Base-by-base conservation (phyloP, 306 rosid genomes). In the Dicorynia guianensis region DNA sequence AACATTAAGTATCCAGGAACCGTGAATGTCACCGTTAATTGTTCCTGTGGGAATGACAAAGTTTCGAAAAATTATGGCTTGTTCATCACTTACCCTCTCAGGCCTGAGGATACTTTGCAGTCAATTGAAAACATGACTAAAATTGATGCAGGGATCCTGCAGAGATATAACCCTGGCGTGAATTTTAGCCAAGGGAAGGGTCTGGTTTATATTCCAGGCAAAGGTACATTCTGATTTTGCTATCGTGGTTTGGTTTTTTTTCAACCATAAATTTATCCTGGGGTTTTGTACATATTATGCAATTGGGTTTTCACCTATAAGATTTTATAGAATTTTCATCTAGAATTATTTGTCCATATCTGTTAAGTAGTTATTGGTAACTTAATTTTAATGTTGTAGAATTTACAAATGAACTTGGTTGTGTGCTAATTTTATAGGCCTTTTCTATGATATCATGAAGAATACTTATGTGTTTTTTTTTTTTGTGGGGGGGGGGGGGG, bases 41-140 rank as follows among this genome's bases (percentile, higher is more conserved):
- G 97, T 81, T 80, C 89, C 0, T 93, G 97, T 73, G 98, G 97
- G 76, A 4, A 89, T 19, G 75, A 85, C 6, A 3, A 30, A 0
- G 75, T 93, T 83, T 84, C 93, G 0, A 49, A 71, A 75, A 76
- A 75, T 0, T 91, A 82, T 66, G 97, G 97, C 10, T 73, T 89
- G 93, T 93, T 93, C 60, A 56, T 85, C 54, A 89, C 97, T 1
- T 91, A 89, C 61, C 97, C 96, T 0, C 87, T 93, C 59, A 67
- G 85, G 43, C 13, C 40, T 5, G 79, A 36, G 10, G 97, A 93
- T 18, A 78, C 4, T 62, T 83, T 86, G 90, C 14, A 66, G 19
- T 76, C 76, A 7, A 74, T 91, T 67, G 80, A 88, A 0, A 39
- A 11, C 5, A 1, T 11, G 13, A 78, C 77, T 5, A 49, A 54